These are phyloP conservation scores for Cladosporium sp. DNA, from an alignment of 2,329 filamentous ascomycete genomes.

Conservation along the genomic window DNA sequence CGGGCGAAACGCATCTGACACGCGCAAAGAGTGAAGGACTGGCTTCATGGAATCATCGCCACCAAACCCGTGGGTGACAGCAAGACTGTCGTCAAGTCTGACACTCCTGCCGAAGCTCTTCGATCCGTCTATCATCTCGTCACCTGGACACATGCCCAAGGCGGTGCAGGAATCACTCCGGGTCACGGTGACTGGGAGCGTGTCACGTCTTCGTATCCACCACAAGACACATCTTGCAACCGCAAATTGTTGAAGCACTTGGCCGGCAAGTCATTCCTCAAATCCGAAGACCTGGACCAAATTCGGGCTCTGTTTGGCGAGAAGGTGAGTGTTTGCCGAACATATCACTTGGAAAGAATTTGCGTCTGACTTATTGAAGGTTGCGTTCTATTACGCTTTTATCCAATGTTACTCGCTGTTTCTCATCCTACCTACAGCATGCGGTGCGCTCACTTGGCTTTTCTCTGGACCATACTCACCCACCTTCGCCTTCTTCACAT, in stretches of 20 bases:
- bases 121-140: slow-evolving; percentile 9
- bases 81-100: slow-evolving; percentile 9
- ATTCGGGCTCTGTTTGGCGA: slow-evolving; percentile 9
- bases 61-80: slow-evolving; percentile 9
- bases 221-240: slow-evolving; percentile 6
- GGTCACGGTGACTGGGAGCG: slow-evolving; percentile 8
- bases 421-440: slow-evolving; percentile 4
- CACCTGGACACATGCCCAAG: slow-evolving; percentile 9
- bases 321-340: neutral
- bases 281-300: slow-evolving; percentile 3
- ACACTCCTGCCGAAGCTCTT: slow-evolving; percentile 9
- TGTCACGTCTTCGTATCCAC: slow-evolving; percentile 5
- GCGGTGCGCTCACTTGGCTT: slow-evolving; percentile 7
- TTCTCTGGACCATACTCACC: slow-evolving; percentile 10
- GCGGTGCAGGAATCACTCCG: slow-evolving; percentile 7
- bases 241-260: slow-evolving; percentile 8
- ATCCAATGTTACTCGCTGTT: slow-evolving; percentile 11
- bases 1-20: neutral
- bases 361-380: no score
- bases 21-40: slow-evolving; percentile 5
- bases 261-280: slow-evolving; percentile 6
- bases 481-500: slow-evolving; percentile 5
- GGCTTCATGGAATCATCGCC: slow-evolving; percentile 8
- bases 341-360: neutral
- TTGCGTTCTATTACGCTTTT: slow-evolving; percentile 10